Evolutionary conservation across 2,329 filamentous ascomycete genomes (phyloP), one percentile per base, ranked within the genome.

Genomic region (Fusarium protoensiforme): DNA sequence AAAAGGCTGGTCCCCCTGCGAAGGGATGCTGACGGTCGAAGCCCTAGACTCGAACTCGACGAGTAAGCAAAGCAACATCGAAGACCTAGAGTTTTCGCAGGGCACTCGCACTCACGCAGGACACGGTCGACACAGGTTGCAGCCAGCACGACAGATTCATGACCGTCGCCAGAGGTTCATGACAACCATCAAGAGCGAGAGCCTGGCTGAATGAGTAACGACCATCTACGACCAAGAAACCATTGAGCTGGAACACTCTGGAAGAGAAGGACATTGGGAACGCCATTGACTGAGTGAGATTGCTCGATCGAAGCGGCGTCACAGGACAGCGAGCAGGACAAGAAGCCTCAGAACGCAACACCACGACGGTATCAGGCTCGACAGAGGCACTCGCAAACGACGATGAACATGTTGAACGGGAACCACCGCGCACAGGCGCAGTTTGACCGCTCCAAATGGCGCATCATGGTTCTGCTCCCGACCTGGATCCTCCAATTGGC

Each of bases 401-500:
- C 36, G 36, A 62, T 58, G 54, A 46, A 63, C 27, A 67, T 75
- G 64, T 31, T 73, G 24, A 82, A 84, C 77, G 84, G 81, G 54
- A 83, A 80, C 48, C 86, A 88, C 68, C 83, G 86, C 71, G 83
- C 88, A 38, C 86, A 89, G 71, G 86, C 86, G 31, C 85, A 88
- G 67, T 90, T 88, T 70, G 83, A 84, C 64, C 84, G 87, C 33
- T 85, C 88, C 18, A 82, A 82, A 78, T 90, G 89, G 89, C 83
- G 84, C 61, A 81, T 84, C 64, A 75, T 75, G 53, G 61, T 90
- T 5, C 79, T 91, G 29, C 69, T 87, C 2, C 87, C 87, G 8
- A 82, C 83, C 48, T 91, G 89, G 88, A 74, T 80, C 9, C 71
- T 85, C 7, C 88, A 90, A 77, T 77, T 87, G 5, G 74, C 79